phyloP scores from a whole-genome alignment of 208 protist genomes.

The Zelonia costaricensis region DNA sequence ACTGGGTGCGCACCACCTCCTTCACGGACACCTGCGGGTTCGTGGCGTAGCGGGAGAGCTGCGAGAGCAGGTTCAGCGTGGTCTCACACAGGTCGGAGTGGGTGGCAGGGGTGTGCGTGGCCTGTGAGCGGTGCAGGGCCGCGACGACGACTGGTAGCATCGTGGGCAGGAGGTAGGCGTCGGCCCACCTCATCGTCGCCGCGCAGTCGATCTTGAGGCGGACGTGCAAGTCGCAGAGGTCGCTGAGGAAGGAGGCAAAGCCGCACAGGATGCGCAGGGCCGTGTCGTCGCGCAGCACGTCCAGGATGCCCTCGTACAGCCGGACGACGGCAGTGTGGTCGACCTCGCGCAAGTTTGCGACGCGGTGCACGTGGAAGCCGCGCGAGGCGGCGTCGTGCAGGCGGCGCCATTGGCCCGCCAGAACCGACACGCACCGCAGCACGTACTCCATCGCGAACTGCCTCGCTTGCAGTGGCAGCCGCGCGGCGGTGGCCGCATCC shows the following conservation, averaged over 20 bases:
- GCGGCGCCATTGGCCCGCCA: conserved; percentile 10
- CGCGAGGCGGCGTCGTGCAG: background rate
- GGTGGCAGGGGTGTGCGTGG: conserved; percentile 39
- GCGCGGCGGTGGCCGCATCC: background rate
- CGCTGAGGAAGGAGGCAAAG: conserved; percentile 54
- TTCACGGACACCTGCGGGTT: conserved; percentile 21
- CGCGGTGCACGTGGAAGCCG: background rate
- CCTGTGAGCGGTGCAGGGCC: conserved; percentile 31
- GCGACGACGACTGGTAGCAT: conserved; percentile 38
- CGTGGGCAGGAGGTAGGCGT: conserved; percentile 33
- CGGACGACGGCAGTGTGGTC: background rate
- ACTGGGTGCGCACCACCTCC: conserved; percentile 27
- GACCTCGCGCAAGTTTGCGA: background rate
- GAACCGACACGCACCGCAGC: conserved; percentile 14
- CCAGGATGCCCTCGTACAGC: conserved; percentile 20
- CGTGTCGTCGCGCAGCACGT: conserved; percentile 35
- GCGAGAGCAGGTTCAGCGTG: conserved; percentile 51
- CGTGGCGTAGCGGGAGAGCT: conserved; percentile 39
- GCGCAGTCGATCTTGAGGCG: conserved; percentile 28
- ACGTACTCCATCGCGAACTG: conserved; percentile 10
- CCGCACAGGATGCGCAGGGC: conserved; percentile 62
- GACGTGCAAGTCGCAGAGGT: conserved; percentile 45
- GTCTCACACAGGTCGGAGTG: conserved; percentile 63
- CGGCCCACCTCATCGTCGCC: conserved; percentile 36
- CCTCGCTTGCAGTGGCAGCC: conserved; percentile 13